Conservation (phyloP, 164 flowering plant species). For the Berberis thunbergii region DNA sequence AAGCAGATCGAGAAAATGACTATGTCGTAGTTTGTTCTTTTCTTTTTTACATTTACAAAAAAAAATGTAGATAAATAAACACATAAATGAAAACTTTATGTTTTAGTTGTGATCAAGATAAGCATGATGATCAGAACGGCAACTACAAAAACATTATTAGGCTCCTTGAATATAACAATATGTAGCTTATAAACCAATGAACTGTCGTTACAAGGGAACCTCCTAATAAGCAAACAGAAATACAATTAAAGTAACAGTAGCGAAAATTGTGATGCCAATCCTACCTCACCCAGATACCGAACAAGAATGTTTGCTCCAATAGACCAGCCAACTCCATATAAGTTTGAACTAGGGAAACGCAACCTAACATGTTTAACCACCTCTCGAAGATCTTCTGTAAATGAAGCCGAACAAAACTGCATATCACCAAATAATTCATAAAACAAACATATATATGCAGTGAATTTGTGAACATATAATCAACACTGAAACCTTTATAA, state of each 20-base stretch:
- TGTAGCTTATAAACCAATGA: too few species aligned
- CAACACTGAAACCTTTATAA: neutral
- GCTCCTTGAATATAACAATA: too few species aligned
- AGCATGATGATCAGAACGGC: too few species aligned
- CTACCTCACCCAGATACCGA: constrained; percentile 85
- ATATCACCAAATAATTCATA: constrained; percentile 12
- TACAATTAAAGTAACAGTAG: neutral
- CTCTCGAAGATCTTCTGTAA: constrained; percentile 61
- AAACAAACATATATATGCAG: neutral
- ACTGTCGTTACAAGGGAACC: neutral
- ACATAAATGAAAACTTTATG: too few species aligned
- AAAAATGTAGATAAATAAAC: too few species aligned
- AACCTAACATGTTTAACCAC: constrained; percentile 57
- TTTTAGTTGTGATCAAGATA: too few species aligned
- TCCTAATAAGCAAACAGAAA: neutral
- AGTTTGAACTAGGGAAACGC: constrained; percentile 63
- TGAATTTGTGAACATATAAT: neutral
- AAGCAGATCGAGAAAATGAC: too few species aligned
- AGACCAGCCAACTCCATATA: constrained; percentile 95
- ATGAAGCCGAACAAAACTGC: constrained; percentile 97
- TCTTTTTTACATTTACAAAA: too few species aligned
- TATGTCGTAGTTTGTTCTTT: too few species aligned
- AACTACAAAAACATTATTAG: too few species aligned
- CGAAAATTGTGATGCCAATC: neutral
- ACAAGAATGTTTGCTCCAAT: constrained; percentile 96